These are phyloP conservation scores for Elsinoe arachidis DNA, from an alignment of 2,329 filamentous ascomycete genomes.

Conservation along the genomic window DNA sequence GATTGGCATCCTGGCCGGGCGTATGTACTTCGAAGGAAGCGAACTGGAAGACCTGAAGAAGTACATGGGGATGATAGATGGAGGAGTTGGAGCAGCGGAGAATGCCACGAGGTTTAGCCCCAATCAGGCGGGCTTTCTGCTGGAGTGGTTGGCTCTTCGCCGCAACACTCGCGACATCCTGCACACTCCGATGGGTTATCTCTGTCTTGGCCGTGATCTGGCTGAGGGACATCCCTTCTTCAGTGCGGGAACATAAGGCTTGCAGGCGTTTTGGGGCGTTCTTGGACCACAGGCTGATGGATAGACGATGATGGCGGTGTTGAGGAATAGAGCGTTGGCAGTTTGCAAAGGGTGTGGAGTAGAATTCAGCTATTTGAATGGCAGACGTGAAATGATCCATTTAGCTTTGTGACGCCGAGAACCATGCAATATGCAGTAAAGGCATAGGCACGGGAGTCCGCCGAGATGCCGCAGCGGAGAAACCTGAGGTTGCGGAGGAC, in stretches of 20 bases:
- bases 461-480: too few species aligned
- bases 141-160: constrained; percentile 49
- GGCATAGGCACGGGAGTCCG: too few species aligned
- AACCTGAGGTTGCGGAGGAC: too few species aligned
- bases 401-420: too few species aligned
- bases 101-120: constrained; percentile 20
- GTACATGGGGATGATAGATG: constrained; percentile 21
- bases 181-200: constrained; percentile 52
- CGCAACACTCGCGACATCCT: constrained; percentile 49
- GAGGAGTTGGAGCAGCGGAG: neutral
- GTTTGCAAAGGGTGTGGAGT: too few species aligned
- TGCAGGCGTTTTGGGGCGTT: too few species aligned
- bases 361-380: too few species aligned
- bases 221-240: constrained; percentile 47
- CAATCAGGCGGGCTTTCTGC: constrained; percentile 40
- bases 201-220: constrained; percentile 46
- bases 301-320: too few species aligned
- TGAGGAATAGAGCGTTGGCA: too few species aligned
- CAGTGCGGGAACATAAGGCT: neutral
- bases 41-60: constrained; percentile 32
- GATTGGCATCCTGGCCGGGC: constrained; percentile 51
- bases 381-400: too few species aligned
- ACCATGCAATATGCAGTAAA: too few species aligned
- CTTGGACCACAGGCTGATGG: too few species aligned
- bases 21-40: constrained; percentile 49